Conservation (phyloP, 768 basidiomycete species). For the Auriscalpium orientale region DNA sequence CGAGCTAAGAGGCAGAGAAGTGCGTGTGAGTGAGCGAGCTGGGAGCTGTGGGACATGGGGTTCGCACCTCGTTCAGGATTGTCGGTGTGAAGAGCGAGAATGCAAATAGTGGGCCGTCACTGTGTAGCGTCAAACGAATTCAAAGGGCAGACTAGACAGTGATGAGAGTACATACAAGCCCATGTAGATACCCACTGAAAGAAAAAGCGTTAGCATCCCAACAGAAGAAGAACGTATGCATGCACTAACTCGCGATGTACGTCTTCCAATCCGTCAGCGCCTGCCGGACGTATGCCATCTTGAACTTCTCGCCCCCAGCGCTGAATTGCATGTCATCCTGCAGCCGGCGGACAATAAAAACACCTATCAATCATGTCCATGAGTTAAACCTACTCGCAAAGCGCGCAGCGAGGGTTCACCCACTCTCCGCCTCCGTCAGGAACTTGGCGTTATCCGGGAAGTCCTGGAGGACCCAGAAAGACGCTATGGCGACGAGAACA, state of each 20-base stretch:
- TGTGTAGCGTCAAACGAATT: conserved; percentile 17
- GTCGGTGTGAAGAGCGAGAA: conserved; percentile 46
- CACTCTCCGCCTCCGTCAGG: conserved; percentile 55
- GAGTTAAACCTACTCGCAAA: too few species aligned
- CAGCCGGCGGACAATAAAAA: conserved; percentile 57
- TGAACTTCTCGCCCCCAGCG: conserved; percentile 52
- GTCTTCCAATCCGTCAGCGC: conserved; percentile 68
- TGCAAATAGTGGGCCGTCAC: conserved; percentile 43
- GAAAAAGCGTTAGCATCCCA: background rate
- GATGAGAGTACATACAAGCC: conserved; percentile 44
- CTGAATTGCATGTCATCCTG: conserved; percentile 59
- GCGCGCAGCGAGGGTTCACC: conserved; percentile 9
- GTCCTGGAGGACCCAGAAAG: conserved; percentile 71
- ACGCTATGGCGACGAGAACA: conserved; percentile 45
- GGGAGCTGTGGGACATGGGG: background rate
- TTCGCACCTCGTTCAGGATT: conserved; percentile 42
- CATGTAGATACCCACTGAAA: conserved; percentile 60
- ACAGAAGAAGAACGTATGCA: background rate
- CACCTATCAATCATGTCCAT: conserved; percentile 34
- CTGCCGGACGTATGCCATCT: conserved; percentile 47
- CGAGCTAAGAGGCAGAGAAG: conserved; percentile 20
- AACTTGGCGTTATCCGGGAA: conserved; percentile 74
- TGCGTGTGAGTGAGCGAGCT: background rate
- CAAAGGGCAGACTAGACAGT: background rate
- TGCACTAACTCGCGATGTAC: conserved; percentile 51